These are phyloP conservation scores for Lactuca sativa DNA, from an alignment of 129 eudicot species.

Conservation along the genomic window DNA sequence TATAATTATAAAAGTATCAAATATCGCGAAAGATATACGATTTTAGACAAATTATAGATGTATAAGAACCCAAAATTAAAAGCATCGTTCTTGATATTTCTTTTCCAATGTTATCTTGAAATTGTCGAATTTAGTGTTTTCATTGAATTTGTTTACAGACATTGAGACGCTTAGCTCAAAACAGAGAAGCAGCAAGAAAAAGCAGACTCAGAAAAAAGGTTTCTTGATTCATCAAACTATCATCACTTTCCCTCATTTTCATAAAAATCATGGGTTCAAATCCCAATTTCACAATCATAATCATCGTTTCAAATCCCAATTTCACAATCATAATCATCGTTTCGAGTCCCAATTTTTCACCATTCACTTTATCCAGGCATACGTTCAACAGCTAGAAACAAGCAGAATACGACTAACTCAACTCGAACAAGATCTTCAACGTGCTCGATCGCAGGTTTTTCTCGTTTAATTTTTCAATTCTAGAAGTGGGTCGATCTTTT, in stretches of 20 bases:
- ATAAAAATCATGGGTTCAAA: neutral
- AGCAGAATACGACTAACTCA: conserved; percentile 86
- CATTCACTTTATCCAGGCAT: conserved; percentile 54
- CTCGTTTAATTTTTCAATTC: neutral
- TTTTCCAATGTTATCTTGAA: neutral
- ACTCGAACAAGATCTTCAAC: conserved; percentile 88
- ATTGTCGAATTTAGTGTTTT: neutral
- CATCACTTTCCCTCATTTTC: neutral
- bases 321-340: neutral
- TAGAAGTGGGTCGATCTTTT: neutral
- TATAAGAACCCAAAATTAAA: neutral
- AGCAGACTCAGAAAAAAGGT: conserved; percentile 97
- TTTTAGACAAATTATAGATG: neutral
- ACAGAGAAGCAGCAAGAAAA: conserved; percentile 98
- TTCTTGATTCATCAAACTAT: conserved; percentile 10
- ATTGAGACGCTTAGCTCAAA: conserved; percentile 95
- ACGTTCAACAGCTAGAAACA: conserved; percentile 92
- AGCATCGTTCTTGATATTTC: conserved; percentile 1
- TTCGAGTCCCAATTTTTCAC: neutral
- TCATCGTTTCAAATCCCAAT: neutral
- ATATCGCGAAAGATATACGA: neutral
- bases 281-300: neutral
- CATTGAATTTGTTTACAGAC: conserved; percentile 51
- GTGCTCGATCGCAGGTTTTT: conserved; percentile 78
- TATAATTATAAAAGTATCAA: neutral